These are phyloP conservation scores for Neoboletus magnificus DNA, from an alignment of 768 basidiomycete species.

Conservation along the genomic window DNA sequence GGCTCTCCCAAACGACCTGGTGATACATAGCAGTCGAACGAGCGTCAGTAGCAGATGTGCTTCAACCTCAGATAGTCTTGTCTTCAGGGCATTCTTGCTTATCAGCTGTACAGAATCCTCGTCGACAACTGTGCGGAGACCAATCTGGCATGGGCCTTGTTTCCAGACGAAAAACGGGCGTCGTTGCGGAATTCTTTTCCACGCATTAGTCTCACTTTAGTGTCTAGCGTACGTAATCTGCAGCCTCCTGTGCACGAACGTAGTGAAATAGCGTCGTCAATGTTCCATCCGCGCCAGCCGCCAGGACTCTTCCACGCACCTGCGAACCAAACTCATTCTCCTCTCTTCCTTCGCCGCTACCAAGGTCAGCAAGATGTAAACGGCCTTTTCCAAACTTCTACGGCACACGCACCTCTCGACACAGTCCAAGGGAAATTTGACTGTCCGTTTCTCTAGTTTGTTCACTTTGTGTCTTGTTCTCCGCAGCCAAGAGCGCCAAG, in stretches of 20 bases:
- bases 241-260: background rate
- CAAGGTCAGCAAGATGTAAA: too few species aligned
- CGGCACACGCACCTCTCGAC: too few species aligned
- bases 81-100: background rate
- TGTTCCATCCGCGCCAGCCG: background rate
- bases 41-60: background rate
- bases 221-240: background rate
- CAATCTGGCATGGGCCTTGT: background rate
- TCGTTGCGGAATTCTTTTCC: background rate
- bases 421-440: too few species aligned
- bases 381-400: too few species aligned
- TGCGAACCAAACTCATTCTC: background rate
- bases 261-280: background rate
- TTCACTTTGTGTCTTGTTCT: too few species aligned
- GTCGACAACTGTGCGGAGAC: background rate
- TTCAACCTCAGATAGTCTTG: background rate
- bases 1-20: background rate
- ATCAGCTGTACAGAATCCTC: background rate
- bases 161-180: background rate
- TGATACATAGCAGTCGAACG: background rate
- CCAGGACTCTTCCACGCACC: background rate
- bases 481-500: too few species aligned
- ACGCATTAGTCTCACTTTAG: background rate
- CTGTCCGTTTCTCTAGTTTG: too few species aligned
- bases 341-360: background rate